These are phyloP conservation scores for Cordyceps militaris DNA, from an alignment of 2,329 filamentous ascomycete genomes.

Conservation along the genomic window DNA sequence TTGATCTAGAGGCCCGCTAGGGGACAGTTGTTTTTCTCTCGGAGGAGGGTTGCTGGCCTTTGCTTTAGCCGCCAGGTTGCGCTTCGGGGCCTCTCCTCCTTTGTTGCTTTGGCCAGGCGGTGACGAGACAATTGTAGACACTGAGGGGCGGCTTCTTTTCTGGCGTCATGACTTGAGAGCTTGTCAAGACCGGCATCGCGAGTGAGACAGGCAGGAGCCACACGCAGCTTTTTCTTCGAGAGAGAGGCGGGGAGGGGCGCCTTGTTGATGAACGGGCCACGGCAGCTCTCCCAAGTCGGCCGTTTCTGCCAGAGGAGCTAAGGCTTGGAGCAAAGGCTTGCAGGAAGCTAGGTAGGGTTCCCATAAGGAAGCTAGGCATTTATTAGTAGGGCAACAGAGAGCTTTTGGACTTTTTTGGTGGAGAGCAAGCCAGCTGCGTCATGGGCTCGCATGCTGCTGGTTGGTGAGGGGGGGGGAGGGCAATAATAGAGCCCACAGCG, in stretches of 20 bases:
- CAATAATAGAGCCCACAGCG: not conserved
- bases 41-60: not conserved
- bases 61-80: not conserved
- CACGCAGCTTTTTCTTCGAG: not conserved
- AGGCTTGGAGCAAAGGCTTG: not conserved
- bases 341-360: not conserved
- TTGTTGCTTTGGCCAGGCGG: not conserved
- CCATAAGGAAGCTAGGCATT: not conserved
- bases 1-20: not conserved
- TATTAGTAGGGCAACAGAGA: not conserved
- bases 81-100: not conserved
- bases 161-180: not conserved
- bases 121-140: not conserved
- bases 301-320: not conserved
- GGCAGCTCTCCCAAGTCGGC: not conserved
- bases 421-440: not conserved
- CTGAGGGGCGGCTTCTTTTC: not conserved
- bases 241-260: not conserved
- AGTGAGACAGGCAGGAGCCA: conserved; percentile 1
- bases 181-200: not conserved
- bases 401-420: not conserved
- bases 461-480: not conserved
- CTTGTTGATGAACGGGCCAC: not conserved
- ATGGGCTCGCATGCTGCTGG: not conserved
- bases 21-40: too few species aligned